These are phyloP conservation scores for Dalechampia spathulata DNA, from an alignment of 441 rosid genomes.

Conservation along the genomic window DNA sequence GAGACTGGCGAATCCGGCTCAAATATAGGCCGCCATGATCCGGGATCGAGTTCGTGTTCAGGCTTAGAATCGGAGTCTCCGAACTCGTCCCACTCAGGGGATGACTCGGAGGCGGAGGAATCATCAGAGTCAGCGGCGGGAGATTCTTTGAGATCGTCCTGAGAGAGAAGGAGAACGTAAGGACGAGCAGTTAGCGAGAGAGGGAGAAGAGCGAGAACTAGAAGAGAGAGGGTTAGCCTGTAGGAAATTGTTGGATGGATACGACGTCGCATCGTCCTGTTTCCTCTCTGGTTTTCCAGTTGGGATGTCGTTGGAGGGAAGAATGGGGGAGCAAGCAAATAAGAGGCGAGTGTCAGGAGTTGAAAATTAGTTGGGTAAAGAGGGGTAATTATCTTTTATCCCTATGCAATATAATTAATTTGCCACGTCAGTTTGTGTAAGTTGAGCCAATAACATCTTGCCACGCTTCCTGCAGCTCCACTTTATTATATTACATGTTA, in stretches of 20 bases:
- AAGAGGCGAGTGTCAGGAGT: neutral
- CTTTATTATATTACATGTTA: no score
- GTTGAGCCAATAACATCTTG: neutral
- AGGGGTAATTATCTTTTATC: neutral
- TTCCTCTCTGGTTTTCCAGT: neutral
- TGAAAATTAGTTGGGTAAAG: neutral
- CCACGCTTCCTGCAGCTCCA: neutral
- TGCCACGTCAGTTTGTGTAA: neutral
- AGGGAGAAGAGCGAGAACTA: slow-evolving; percentile 31
- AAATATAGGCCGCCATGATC: slow-evolving; percentile 90
- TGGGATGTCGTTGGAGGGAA: neutral
- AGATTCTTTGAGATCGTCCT: slow-evolving; percentile 77
- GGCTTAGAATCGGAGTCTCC: slow-evolving; percentile 64
- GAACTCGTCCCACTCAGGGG: slow-evolving; percentile 80
- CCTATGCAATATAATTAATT: neutral
- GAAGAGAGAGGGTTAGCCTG: slow-evolving; percentile 1
- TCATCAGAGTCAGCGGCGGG: slow-evolving; percentile 29
- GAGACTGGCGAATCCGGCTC: slow-evolving; percentile 47
- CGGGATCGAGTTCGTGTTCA: slow-evolving; percentile 82
- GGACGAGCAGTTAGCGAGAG: slow-evolving; percentile 49
- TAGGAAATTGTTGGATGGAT: neutral
- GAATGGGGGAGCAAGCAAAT: neutral
- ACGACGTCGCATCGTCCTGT: slow-evolving; percentile 7
- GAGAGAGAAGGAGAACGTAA: slow-evolving; percentile 65
- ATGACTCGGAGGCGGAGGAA: slow-evolving; percentile 24